Conservation (phyloP, 129 eudicot genomes). For the Chrysanthemum seticuspe region DNA sequence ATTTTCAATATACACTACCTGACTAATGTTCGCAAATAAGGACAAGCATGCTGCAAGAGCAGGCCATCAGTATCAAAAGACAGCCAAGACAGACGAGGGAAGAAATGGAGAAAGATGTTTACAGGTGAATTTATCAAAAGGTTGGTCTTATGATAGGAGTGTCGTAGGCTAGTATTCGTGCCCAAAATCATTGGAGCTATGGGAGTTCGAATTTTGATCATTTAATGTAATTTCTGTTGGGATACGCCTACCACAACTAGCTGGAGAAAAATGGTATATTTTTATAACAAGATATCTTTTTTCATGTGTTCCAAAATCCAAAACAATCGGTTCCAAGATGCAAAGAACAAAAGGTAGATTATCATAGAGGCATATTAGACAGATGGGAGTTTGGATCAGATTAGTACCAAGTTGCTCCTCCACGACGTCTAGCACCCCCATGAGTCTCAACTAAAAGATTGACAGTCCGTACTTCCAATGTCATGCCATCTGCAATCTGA, state of each 20-base stretch:
- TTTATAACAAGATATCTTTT: not conserved
- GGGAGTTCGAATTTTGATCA: not conserved
- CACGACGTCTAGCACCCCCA: slow-evolving; percentile 82
- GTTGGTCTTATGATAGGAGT: not conserved
- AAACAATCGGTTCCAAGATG: not conserved
- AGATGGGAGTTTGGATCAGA: not conserved
- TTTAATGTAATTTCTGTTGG: not conserved
- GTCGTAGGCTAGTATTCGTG: not conserved
- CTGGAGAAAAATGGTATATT: not conserved
- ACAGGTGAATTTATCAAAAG: slow-evolving; percentile 5
- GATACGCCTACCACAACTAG: not conserved
- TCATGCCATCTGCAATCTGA: slow-evolving; percentile 99
- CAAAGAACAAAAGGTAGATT: not conserved
- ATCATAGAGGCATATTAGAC: slow-evolving; percentile 18
- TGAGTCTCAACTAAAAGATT: slow-evolving; percentile 94
- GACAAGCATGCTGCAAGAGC: not conserved
- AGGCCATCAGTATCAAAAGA: not conserved
- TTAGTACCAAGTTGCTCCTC: slow-evolving; percentile 88
- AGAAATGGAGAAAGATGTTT: slow-evolving; percentile 4
- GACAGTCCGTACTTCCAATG: slow-evolving; percentile 81
- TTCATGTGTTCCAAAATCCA: slow-evolving; percentile 5
- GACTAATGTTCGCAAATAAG: not conserved
- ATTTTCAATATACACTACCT: not conserved
- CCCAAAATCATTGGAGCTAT: not conserved
- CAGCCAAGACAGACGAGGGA: not conserved